These are phyloP conservation scores for Begonia peltatifolia DNA, from an alignment of 306 rosid species.

Conservation along the genomic window DNA sequence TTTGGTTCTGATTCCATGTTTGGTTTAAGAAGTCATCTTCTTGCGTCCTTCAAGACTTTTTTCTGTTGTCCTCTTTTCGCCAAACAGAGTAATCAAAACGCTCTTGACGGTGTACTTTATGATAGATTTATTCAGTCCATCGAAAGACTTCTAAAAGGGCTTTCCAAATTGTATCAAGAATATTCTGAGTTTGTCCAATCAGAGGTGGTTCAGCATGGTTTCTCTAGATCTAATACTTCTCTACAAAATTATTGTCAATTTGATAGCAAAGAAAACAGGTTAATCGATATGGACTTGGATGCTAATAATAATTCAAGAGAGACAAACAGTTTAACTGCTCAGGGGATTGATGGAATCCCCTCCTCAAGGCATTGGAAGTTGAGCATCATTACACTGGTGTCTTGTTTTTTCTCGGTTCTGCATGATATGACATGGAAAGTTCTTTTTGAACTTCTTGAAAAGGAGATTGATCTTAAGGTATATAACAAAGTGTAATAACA, in stretches of 20 bases:
- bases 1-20: slow-evolving; percentile 30
- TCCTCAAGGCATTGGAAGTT: slow-evolving; percentile 54
- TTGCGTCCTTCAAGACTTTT: slow-evolving; percentile 46
- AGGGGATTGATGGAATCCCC: slow-evolving; percentile 24
- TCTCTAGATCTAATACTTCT: slow-evolving; percentile 22
- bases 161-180: slow-evolving; percentile 46
- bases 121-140: slow-evolving; percentile 33
- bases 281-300: slow-evolving; percentile 77
- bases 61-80: slow-evolving; percentile 48
- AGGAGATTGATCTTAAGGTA: slow-evolving; percentile 67
- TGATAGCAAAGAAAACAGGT: slow-evolving; percentile 42
- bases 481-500: slow-evolving; percentile 5
- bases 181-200: slow-evolving; percentile 36
- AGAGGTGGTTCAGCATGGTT: slow-evolving; percentile 24
- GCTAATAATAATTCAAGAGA: slow-evolving; percentile 55
- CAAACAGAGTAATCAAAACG: slow-evolving; percentile 27
- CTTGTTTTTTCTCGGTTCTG: slow-evolving; percentile 53
- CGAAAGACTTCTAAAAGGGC: slow-evolving; percentile 50
- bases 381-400: slow-evolving; percentile 46
- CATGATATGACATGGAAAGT: slow-evolving; percentile 48
- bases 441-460: slow-evolving; percentile 45
- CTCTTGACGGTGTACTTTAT: slow-evolving; percentile 24
- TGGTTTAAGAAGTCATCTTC: slow-evolving; percentile 28
- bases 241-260: slow-evolving; percentile 15
- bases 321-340: slow-evolving; percentile 26